These are phyloP conservation scores for Vitis amurensis DNA, from an alignment of 164 flowering plant genomes.

Conservation along the genomic window DNA sequence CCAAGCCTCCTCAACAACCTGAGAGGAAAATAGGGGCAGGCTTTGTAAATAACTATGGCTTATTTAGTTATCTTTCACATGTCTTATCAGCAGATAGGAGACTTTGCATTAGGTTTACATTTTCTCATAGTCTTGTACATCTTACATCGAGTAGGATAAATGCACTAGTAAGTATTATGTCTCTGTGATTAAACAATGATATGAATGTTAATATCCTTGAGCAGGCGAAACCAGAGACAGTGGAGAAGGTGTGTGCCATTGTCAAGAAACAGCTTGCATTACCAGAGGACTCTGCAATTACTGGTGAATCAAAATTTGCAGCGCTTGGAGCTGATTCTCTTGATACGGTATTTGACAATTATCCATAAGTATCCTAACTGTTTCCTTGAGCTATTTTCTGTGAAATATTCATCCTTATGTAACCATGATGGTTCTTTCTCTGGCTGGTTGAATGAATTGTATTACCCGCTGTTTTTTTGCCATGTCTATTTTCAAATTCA, in stretches of 20 bases:
- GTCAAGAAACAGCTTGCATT: slow-evolving; percentile 71
- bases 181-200: neutral
- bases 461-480: too few relatives aligned
- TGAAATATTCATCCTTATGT: too few relatives aligned
- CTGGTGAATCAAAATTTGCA: slow-evolving; percentile 55
- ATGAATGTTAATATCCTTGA: slow-evolving; percentile 1
- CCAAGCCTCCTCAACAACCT: too few relatives aligned
- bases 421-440: too few relatives aligned
- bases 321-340: slow-evolving; percentile 86
- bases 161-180: neutral
- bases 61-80: too few relatives aligned
- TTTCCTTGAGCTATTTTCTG: too few relatives aligned
- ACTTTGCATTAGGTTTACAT: neutral
- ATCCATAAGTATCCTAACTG: neutral
- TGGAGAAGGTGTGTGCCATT: slow-evolving; percentile 56
- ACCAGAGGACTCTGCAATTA: slow-evolving; percentile 38
- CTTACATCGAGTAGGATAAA: neutral
- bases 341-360: slow-evolving; percentile 53
- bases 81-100: too few relatives aligned
- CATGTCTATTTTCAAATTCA: too few relatives aligned
- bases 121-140: neutral
- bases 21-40: too few relatives aligned
- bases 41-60: too few relatives aligned
- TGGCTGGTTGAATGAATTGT: too few relatives aligned
- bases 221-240: slow-evolving; percentile 82